Conservation (phyloP, 1,284 basidiomycete species). For the Rhodotorula sp. region DNA sequence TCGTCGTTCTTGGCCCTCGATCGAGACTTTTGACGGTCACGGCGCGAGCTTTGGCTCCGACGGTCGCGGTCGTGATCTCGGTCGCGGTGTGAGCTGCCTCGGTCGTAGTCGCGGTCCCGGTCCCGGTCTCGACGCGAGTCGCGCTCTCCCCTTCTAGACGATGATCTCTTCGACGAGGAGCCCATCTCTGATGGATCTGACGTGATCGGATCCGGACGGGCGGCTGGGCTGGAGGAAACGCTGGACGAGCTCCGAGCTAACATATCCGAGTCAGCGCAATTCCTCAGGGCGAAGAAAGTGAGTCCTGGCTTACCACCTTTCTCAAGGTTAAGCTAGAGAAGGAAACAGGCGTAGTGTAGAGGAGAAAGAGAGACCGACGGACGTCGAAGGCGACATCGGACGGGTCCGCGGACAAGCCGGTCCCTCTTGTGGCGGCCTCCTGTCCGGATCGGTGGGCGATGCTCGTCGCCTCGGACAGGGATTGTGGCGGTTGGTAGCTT, state of each 20-base stretch:
- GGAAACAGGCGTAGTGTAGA: too few species aligned
- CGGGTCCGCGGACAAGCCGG: background rate
- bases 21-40: background rate
- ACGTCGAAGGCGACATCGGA: background rate
- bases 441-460: too few species aligned
- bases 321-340: too few species aligned
- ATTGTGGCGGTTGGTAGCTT: too few species aligned
- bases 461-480: too few species aligned
- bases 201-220: too few species aligned
- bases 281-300: too few species aligned
- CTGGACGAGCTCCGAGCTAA: too few species aligned
- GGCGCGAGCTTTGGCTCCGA: background rate
- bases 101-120: background rate
- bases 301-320: too few species aligned
- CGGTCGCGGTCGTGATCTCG: background rate
- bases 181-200: background rate
- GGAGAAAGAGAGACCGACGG: background rate
- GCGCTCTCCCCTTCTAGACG: background rate
- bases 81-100: background rate
- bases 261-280: too few species aligned
- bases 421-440: background rate
- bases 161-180: background rate
- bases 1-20: background rate
- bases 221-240: background rate
- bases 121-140: background rate